Base-by-base conservation (phyloP, 805 yeast species). In the Yarrowia sp. region DNA sequence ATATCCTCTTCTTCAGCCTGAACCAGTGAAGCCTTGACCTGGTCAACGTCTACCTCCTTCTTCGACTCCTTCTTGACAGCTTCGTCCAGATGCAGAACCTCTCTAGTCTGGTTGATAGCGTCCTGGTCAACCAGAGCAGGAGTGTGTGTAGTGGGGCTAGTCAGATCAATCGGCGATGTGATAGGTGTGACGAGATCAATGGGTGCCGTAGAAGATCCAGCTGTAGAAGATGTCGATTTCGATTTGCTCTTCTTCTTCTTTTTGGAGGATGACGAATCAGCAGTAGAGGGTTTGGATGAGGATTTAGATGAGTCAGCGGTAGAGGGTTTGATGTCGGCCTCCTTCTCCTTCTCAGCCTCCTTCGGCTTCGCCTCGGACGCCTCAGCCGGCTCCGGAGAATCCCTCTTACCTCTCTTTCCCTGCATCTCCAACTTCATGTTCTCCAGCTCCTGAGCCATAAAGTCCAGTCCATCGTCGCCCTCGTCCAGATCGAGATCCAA, bases 361-460 rank as follows among this genome's bases (percentile, higher is more conserved):
- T n/a, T 39, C 60, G 18, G 18, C 17, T 35, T 51, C 18, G 28
- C 4, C 28, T 22, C 28, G 3, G 28, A 22, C 28, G 28, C 4
- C 11, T 17, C 13, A 22, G 32, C n/a, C 1, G 55, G 53, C 22
- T 48, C 41, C 7, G 55, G 55, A 10, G 55, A 48, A 13, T 50
- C 42, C 7, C 43, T 9, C 58, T 36, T 36, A 14, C 38, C 47
- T 11, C 61, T 13, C 17, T 55, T 55, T 22, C 61, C 61, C 38
- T 41, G 61, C 61, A 55, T 55, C 31, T 55, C 61, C 39, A 55
- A n/a, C 22, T 55, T 55, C 61, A 55, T 55, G 39, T 55, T 55
- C 18, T 55, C 61, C 28, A 55, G 47, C 61, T 55, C 61, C n/a
- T 55, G 61, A 13, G 61, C 61, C 61, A 55, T 55, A n/a, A 55